Evolutionary conservation across 2,329 filamentous ascomycete genomes (phyloP).

Genomic region (Byssothecium circinans): DNA sequence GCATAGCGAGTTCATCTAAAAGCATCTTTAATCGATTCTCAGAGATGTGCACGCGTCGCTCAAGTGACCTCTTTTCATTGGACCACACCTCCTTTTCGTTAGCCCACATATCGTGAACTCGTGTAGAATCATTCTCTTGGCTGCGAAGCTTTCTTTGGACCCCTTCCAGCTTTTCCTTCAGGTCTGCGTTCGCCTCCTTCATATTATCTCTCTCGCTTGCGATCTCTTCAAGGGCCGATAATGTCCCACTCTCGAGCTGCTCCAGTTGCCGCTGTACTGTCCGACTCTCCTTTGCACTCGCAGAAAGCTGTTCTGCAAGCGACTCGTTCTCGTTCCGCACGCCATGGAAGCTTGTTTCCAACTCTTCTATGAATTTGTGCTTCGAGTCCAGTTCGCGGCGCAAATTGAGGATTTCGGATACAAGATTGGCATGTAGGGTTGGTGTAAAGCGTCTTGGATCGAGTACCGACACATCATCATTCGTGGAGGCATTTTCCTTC

Average conservation of each 20-base stretch:
- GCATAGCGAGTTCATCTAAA: conserved; percentile 79
- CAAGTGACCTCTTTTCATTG: conserved; percentile 76
- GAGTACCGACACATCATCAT: conserved; percentile 73
- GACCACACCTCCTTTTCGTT: conserved; percentile 85
- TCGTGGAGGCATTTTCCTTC: conserved; percentile 56
- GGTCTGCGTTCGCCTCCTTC: conserved; percentile 69
- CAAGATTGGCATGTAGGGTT: conserved; percentile 88
- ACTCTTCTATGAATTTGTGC: conserved; percentile 77
- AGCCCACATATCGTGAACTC: conserved; percentile 78
- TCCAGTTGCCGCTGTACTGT: conserved; percentile 83
- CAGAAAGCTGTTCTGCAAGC: conserved; percentile 63
- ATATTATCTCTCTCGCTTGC: conserved; percentile 84
- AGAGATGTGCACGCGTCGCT: conserved; percentile 85
- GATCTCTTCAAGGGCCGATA: conserved; percentile 81
- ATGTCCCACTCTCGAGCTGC: conserved; percentile 82
- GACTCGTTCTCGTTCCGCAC: conserved; percentile 74
- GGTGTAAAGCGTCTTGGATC: conserved; percentile 94
- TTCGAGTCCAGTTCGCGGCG: conserved; percentile 91
- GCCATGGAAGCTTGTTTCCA: conserved; percentile 74
- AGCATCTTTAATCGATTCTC: conserved; percentile 83
- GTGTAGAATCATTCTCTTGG: conserved; percentile 81
- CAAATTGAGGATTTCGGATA: conserved; percentile 88
- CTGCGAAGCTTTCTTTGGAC: conserved; percentile 74
- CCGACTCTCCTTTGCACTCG: conserved; percentile 73
- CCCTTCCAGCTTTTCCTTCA: conserved; percentile 74